Evolutionary conservation across 1,284 basidiomycete species (phyloP).

Genomic region (Ceratobasidium theobromae): DNA sequence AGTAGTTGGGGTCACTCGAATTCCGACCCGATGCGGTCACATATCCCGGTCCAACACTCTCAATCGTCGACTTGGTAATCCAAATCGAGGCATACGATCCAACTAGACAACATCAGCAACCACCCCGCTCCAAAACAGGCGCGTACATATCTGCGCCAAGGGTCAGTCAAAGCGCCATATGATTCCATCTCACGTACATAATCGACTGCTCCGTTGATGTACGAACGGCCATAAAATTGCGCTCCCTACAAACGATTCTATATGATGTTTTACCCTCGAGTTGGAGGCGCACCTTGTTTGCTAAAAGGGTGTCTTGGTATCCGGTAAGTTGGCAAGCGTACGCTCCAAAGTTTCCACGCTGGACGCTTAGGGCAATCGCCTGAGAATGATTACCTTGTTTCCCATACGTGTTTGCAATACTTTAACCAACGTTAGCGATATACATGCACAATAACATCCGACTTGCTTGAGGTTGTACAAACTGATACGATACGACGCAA

Average conservation of each 20-base stretch:
- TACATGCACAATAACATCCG: not conserved
- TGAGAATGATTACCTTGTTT: conserved; percentile 34
- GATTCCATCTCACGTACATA: conserved; percentile 11
- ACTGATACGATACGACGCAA: not conserved
- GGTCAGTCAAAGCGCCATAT: not conserved
- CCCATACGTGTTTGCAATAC: conserved; percentile 15
- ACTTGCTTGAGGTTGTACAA: conserved; percentile 32
- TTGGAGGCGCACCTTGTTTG: conserved; percentile 26
- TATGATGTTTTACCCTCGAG: not conserved
- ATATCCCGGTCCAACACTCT: conserved; percentile 33
- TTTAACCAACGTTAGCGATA: not conserved
- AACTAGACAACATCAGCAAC: no score
- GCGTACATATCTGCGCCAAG: not conserved
- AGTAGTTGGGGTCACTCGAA: conserved; percentile 35
- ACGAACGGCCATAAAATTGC: conserved; percentile 34
- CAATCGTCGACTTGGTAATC: conserved; percentile 33
- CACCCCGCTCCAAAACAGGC: no score
- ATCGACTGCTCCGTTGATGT: conserved; percentile 35
- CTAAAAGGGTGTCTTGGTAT: conserved; percentile 37
- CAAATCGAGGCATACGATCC: conserved; percentile 32
- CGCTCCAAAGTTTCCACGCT: conserved; percentile 2
- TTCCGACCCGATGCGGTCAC: conserved; percentile 34
- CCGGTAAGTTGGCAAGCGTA: conserved; percentile 33
- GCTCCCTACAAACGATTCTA: conserved; percentile 23
- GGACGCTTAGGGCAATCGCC: conserved; percentile 37